Conservation (phyloP, 129 eudicot genomes). For the Pittosporum tobira region DNA sequence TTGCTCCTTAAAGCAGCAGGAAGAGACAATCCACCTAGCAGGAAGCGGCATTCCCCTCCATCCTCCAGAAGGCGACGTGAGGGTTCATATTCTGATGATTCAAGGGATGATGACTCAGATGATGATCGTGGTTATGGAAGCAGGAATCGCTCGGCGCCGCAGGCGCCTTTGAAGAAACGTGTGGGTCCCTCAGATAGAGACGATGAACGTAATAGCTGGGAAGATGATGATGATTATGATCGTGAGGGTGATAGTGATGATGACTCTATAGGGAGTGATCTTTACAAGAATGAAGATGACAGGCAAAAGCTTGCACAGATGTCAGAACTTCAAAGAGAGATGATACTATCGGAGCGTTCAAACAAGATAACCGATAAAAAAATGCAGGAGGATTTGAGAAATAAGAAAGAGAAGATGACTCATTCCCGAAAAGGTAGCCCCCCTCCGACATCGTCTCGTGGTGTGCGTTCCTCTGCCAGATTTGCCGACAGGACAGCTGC, state of each 20-base stretch:
- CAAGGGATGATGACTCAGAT: conserved; percentile 78
- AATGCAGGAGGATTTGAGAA: conserved; percentile 48
- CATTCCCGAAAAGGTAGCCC: conserved; percentile 51
- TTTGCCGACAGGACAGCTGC: conserved; percentile 60
- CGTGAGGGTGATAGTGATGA: conserved; percentile 58
- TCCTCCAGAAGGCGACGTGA: conserved; percentile 55
- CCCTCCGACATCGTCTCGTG: conserved; percentile 45
- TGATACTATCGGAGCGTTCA: conserved; percentile 68
- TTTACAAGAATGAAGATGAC: conserved; percentile 81
- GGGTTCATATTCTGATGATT: conserved; percentile 73
- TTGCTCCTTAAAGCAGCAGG: conserved; percentile 87
- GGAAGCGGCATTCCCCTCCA: conserved; percentile 62
- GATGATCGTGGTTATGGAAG: conserved; percentile 54
- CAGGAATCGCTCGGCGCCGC: conserved; percentile 65
- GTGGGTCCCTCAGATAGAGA: conserved; percentile 57
- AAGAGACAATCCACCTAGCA: conserved; percentile 30
- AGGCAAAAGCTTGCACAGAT: conserved; percentile 52
- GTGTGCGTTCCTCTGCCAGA: conserved; percentile 57
- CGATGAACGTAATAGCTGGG: conserved; percentile 64
- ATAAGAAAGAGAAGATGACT: conserved; percentile 43
- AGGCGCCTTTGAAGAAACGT: conserved; percentile 81
- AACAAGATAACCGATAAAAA: conserved; percentile 46
- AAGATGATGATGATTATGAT: conserved; percentile 46
- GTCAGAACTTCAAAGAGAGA: conserved; percentile 78
- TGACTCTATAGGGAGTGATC: conserved; percentile 81